A percentile compares a stretch with the other conserved stretches of the same genome.
These are phyloP conservation scores for Vaccinium darrowii DNA, from an alignment of 148 eudicot genomes.

Conservation along the genomic window DNA sequence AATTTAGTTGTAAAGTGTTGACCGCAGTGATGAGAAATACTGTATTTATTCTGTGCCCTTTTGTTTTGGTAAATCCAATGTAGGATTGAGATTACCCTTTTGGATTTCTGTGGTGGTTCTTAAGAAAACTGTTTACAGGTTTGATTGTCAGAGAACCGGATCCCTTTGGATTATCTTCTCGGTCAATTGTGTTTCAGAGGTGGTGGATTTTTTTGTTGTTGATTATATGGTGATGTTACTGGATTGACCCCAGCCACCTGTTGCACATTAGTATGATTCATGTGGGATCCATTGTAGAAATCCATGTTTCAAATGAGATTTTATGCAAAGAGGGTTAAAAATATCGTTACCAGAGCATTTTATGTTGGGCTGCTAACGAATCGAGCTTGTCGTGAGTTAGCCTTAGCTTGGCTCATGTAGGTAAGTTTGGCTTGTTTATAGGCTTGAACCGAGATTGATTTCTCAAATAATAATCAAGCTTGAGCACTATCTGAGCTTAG, in stretches of 20 bases:
- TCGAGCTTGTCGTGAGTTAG: too few species aligned
- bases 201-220: neutral
- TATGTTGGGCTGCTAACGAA: too few species aligned
- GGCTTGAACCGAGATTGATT: too few species aligned
- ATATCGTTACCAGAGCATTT: too few species aligned
- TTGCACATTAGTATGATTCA: too few species aligned
- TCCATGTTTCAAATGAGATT: too few species aligned
- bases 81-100: neutral
- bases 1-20: constrained; percentile 1
- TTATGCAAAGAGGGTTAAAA: too few species aligned
- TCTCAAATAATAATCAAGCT: too few species aligned
- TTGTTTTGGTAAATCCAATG: neutral
- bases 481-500: too few species aligned
- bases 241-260: neutral
- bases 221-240: neutral
- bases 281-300: too few species aligned
- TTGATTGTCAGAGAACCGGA: neutral
- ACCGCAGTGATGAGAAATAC: neutral
- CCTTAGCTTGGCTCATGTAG: too few species aligned
- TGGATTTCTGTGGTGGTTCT: neutral
- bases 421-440: too few species aligned
- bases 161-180: neutral
- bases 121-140: neutral
- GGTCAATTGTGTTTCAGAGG: neutral
- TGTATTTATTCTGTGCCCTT: neutral